Base-by-base conservation (phyloP, 441 rosid species). In the Aquilaria agallochum region DNA sequence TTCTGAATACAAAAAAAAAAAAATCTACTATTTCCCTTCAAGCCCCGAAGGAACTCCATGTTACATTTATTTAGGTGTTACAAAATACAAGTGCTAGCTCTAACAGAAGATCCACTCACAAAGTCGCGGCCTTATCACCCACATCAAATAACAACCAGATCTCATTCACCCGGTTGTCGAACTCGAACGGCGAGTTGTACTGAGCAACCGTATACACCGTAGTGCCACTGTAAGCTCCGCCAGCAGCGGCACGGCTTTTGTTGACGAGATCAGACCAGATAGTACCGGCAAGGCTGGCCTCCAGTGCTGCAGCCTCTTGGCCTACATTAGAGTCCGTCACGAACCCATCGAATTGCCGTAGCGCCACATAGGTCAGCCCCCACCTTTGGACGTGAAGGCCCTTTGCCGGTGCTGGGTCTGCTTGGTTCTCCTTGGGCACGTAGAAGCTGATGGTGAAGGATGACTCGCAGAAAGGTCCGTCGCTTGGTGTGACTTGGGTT, bases 151-250 rank as follows among this genome's bases (percentile, higher is more conserved):
- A 45, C 66, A 90, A 57, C 95, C 92, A 88, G 49, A 88, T 88
- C 81, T 90, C 95, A 69, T 93, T 88, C 50, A 93, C 90, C 53
- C 97, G 79, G 49, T 77, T 61, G 2, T 75, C 30, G 67, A 65
- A 88, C 62, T 88, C 94, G 50, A 90, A 90, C 0, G 98, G 98
- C 8, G 98, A 90, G 67, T 93, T 93, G 56, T 90, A 90, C 78
- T 88, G 96, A 0, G 96, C 93, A 11, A 93, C 95, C 1, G 69
- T 85, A 64, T 93, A 93, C 15, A 66, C 79, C 0, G 90, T 72
- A 68, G 74, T 15, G 0, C 72, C 1, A 50, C 50, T 63, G 42
- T 1, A 5, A 1, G 42, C 42, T 36, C 42, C 42, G 5, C 42
- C 42, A 36, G 6, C 5, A 30, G 12, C 46, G 31, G n/a, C 68